Conservation (phyloP, 495 filamentous ascomycete genomes). For the Penicillium psychrofluorescens region DNA sequence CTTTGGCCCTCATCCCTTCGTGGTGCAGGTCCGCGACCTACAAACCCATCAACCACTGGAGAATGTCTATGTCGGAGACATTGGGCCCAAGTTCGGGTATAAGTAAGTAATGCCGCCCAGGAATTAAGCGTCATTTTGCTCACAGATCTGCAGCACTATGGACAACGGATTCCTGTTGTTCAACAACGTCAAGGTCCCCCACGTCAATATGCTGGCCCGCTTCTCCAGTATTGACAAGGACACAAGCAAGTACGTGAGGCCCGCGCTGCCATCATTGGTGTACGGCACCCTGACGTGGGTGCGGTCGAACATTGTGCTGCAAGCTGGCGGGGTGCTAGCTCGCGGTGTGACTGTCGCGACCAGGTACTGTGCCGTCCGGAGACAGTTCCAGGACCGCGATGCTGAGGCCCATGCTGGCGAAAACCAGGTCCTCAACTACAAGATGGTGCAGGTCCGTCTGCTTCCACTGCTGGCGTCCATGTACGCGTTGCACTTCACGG, state of each 20-base stretch:
- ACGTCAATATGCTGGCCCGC: slow-evolving; percentile 60
- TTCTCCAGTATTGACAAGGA: slow-evolving; percentile 55
- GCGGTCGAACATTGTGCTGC: slow-evolving; percentile 62
- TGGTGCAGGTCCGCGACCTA: slow-evolving; percentile 65
- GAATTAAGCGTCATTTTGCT: background rate
- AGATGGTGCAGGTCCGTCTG: slow-evolving; percentile 66
- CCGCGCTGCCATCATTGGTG: slow-evolving; percentile 54
- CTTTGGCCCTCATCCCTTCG: slow-evolving; percentile 67
- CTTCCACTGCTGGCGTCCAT: slow-evolving; percentile 65
- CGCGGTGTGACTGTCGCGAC: slow-evolving; percentile 69
- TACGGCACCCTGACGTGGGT: slow-evolving; percentile 72
- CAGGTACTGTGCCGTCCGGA: slow-evolving; percentile 58
- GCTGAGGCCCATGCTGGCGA: slow-evolving; percentile 48
- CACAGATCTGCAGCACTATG: slow-evolving; percentile 46
- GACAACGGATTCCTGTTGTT: slow-evolving; percentile 72
- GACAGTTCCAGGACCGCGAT: slow-evolving; percentile 67
- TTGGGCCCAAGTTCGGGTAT: slow-evolving; percentile 69
- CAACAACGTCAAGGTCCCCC: slow-evolving; percentile 62
- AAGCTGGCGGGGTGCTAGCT: slow-evolving; percentile 59
- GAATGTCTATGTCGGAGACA: slow-evolving; percentile 63
- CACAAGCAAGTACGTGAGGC: slow-evolving; percentile 55
- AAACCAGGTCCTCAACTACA: slow-evolving; percentile 67
- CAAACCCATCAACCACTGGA: slow-evolving; percentile 64
- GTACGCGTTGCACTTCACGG: slow-evolving; percentile 69
- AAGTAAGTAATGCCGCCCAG: slow-evolving; percentile 22